phyloP scores from a whole-genome alignment of 768 basidiomycete genomes.

The Tricholoma matsutake region DNA sequence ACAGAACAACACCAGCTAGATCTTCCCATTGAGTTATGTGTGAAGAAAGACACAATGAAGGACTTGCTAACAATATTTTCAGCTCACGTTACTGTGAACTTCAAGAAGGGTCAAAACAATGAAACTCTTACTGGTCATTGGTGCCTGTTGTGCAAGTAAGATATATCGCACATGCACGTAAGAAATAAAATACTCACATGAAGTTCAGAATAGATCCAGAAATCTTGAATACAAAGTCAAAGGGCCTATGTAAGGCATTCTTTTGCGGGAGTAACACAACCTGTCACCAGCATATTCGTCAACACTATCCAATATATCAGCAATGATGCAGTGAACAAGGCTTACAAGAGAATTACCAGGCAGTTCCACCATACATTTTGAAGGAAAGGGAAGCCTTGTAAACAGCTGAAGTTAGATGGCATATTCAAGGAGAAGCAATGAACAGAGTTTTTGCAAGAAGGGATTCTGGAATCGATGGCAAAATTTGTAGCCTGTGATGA shows the following conservation, averaged over 20 bases:
- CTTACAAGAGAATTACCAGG: too few relatives aligned
- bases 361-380: too few relatives aligned
- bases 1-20: background rate
- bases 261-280: background rate
- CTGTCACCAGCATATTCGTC: background rate
- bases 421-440: background rate
- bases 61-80: background rate
- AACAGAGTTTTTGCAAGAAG: constrained; percentile 2
- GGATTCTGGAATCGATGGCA: constrained; percentile 8
- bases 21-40: background rate
- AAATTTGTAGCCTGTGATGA: constrained; percentile 12
- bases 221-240: background rate
- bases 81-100: background rate
- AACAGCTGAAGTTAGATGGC: background rate
- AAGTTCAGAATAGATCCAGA: background rate
- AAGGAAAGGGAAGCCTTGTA: too few relatives aligned
- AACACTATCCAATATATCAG: background rate
- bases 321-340: background rate
- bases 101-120: background rate
- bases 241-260: background rate
- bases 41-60: background rate
- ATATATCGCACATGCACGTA: background rate
- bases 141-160: background rate
- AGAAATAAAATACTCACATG: background rate
- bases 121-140: background rate